Evolutionary conservation across 2,329 filamentous ascomycete species (phyloP), one percentile per base, ranked within the genome.

Genomic region (Beauveria sp.): DNA sequence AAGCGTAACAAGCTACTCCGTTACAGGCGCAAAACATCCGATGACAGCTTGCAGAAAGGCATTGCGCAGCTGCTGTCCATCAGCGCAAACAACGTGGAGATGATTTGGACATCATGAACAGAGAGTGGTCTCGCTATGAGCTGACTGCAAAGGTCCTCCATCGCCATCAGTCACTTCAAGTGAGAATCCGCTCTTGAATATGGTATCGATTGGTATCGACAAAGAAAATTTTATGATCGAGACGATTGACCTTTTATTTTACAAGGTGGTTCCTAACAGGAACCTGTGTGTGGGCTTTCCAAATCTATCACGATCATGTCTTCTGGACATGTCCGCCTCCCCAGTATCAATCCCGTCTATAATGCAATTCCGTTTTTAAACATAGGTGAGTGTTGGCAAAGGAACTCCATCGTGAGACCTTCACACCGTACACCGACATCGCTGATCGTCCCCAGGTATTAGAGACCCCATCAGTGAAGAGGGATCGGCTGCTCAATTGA

Each of bases 211-310:
- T 61, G 53, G 58, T 63, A 52, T 55, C 63, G 63, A 66, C 65
- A 65, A 64, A 66, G 69, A 73, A 68, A 68, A 63, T 69, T 67
- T 71, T 69, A 68, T 69, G 71, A 71, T 66, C 69, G 70, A 71
- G 72, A 73, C 72, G 71, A 73, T 73, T 73, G 73, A 74, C 71
- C 58, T 74, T 76, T 75, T 74, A 76, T 74, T 76, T 75, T 76
- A 76, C 74, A 76, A 72, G 69, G 72, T 68, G 67, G 67, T 74
- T 72, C 70, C 70, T 65, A 67, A 66, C 68, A 70, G 70, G 66
- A 71, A 70, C 66, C 60, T 46, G 52, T 69, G 45, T 69, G 68
- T 65, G 69, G 69, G 68, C 66, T 69, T 69, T 67, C 69, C 70
- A 72, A 70, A 67, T 74, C 70, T 70, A 72, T 71, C 67, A 72